A percentile compares a stretch with the other conserved stretches of the same genome.
These are phyloP conservation scores for Cylindricascospora bacillispora DNA, from an alignment of 1,139 yeast genomes.

Conservation along the genomic window DNA sequence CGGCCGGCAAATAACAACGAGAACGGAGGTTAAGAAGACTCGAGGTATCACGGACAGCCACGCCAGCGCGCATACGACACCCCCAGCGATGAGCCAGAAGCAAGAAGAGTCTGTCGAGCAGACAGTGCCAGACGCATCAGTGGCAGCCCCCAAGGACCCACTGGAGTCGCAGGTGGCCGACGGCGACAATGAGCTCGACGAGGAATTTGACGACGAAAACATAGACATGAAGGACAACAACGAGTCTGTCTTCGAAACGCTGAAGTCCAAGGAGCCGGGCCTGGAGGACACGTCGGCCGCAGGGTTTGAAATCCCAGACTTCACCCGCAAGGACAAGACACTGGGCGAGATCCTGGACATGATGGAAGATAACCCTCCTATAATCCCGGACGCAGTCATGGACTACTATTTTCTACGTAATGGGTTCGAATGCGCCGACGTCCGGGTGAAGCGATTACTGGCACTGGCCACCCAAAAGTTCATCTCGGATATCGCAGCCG, in stretches of 20 bases:
- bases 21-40: no score
- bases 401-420: constrained; percentile 83
- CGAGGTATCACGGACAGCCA: no score
- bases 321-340: constrained; percentile 76
- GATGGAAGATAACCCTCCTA: constrained; percentile 92
- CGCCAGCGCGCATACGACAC: no score
- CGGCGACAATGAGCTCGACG: constrained; percentile 9
- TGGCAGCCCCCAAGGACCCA: no score
- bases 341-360: constrained; percentile 72
- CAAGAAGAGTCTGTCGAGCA: no score
- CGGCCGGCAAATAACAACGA: no score
- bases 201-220: constrained; percentile 9
- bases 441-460: constrained; percentile 67
- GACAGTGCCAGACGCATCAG: no score
- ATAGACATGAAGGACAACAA: no score
- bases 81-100: no score
- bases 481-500: constrained; percentile 86
- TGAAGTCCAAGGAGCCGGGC: constrained; percentile 2
- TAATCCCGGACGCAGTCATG: constrained; percentile 96
- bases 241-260: no score
- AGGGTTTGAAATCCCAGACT: constrained; percentile 47
- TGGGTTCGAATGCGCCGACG: constrained; percentile 76
- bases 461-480: constrained; percentile 96
- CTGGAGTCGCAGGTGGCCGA: no score
- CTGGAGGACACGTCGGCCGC: constrained; percentile 5